These are phyloP conservation scores for Boletus barrowsii DNA, from an alignment of 768 basidiomycete genomes.

Conservation along the genomic window DNA sequence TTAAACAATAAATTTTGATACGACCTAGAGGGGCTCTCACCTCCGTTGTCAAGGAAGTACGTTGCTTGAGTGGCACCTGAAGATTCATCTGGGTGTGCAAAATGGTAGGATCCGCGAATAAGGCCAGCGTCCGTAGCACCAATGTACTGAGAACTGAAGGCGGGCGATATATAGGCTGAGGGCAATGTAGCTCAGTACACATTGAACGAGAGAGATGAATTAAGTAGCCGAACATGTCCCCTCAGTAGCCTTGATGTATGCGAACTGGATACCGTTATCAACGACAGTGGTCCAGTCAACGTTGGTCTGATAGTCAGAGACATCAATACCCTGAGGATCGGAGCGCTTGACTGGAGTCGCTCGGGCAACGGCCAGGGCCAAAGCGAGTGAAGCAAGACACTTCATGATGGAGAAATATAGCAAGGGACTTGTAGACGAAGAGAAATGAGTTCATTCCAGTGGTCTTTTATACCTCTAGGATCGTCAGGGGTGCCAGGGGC, in stretches of 20 bases:
- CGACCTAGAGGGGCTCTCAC: constrained; percentile 20
- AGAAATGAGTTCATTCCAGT: background rate
- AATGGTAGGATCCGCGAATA: constrained; percentile 62
- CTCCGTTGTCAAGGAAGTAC: constrained; percentile 58
- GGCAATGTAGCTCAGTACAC: background rate
- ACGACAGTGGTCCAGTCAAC: constrained; percentile 54
- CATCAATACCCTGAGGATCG: constrained; percentile 50
- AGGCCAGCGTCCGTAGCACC: constrained; percentile 55
- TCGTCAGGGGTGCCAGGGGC: background rate
- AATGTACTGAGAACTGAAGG: constrained; percentile 48
- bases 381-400: constrained; percentile 12
- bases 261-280: constrained; percentile 51
- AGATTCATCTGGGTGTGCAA: constrained; percentile 51
- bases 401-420: constrained; percentile 16
- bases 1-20: background rate
- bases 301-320: constrained; percentile 47
- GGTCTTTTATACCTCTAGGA: constrained; percentile 10
- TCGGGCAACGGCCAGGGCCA: constrained; percentile 12
- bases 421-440: background rate
- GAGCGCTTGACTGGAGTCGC: constrained; percentile 31
- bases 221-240: constrained; percentile 41
- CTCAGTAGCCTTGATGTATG: constrained; percentile 68
- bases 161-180: constrained; percentile 22
- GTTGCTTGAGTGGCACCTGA: constrained; percentile 58
- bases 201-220: background rate